Base-by-base conservation (phyloP, 2,329 filamentous ascomycete species). In the Fonsecaea pedrosoi region DNA sequence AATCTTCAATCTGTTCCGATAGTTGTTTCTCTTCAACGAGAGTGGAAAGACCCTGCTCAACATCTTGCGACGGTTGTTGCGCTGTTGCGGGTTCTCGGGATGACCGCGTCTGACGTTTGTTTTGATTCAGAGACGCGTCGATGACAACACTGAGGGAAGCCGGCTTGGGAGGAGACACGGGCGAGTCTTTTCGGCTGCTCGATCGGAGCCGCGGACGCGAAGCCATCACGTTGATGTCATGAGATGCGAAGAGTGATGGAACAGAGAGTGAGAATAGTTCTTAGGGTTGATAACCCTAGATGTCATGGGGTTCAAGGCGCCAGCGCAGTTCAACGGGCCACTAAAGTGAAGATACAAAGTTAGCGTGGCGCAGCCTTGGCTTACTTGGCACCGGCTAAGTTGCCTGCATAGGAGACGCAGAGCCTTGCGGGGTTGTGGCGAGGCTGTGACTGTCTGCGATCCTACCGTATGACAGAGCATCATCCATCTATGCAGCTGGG, bases 201-300 rank as follows among this genome's bases (percentile, higher is more conserved):
- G 70, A 70, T 15, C 66, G 64, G 56, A 55, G 57, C 1, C 56
- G 60, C 15, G 64, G 50, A 15, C 60, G 58, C 5, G 66, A 54
- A 35, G 69, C 40, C 69, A 70, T 70, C 13, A 37, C 53, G 55
- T 30, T 18, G 59, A 42, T n/a, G 30, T 35, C 15, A 50, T 21
- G 42, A 40, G 15, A 21, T 7, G 21, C 25, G 30, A 21, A 35
- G 40, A 13, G 30, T 60, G 60, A 21, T 40, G 58, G 42, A 53
- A n/a, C 35, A 34, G 8, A 57, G 48, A 62, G 13, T 9, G n/a
- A 54, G 12, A 53, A 12, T 37, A 18, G 35, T 8, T 50, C 50
- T 42, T 68, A 69, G 68, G 65, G 68, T 70, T 70, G 59, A 8
- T 64, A 57, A 68, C 66, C 68, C 68, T 68, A 48, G 45, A 59